phyloP scores from a whole-genome alignment of 345 rosid species.

The Syzygium aromaticum region DNA sequence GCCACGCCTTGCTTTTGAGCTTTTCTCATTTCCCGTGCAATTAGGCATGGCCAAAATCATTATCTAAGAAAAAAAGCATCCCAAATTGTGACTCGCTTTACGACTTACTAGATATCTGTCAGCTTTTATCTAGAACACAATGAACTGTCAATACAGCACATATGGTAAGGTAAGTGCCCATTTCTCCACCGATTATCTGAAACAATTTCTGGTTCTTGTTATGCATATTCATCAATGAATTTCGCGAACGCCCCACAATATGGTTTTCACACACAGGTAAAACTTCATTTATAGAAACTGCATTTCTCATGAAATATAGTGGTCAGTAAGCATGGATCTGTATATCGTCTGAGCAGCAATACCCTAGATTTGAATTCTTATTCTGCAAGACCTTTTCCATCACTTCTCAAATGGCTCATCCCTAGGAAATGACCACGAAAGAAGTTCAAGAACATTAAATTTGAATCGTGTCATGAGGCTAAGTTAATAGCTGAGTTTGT shows the following conservation, averaged over 20 bases:
- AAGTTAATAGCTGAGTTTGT: neutral
- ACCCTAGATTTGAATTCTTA: neutral
- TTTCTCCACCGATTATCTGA: neutral
- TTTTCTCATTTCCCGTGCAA: conserved; percentile 18
- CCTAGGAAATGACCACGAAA: neutral
- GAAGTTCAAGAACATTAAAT: neutral
- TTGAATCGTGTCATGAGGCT: neutral
- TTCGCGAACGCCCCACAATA: neutral
- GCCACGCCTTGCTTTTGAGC: conserved; percentile 1
- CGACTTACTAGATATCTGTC: conserved; percentile 6
- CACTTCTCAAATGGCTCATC: neutral
- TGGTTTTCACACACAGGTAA: neutral
- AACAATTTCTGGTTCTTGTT: neutral
- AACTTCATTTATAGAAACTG: accelerated
- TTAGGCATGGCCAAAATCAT: conserved; percentile 31
- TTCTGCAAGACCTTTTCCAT: neutral
- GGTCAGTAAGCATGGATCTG: neutral
- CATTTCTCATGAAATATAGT: neutral
- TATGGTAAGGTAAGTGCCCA: neutral
- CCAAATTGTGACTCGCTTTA: neutral
- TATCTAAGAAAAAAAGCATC: conserved; percentile 8
- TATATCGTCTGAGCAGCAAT: neutral
- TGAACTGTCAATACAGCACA: neutral
- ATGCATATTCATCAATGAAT: neutral
- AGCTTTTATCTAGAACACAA: neutral